Evolutionary conservation across 495 filamentous ascomycete species (phyloP).

Genomic region (Massariosphaeria phaeospora): DNA sequence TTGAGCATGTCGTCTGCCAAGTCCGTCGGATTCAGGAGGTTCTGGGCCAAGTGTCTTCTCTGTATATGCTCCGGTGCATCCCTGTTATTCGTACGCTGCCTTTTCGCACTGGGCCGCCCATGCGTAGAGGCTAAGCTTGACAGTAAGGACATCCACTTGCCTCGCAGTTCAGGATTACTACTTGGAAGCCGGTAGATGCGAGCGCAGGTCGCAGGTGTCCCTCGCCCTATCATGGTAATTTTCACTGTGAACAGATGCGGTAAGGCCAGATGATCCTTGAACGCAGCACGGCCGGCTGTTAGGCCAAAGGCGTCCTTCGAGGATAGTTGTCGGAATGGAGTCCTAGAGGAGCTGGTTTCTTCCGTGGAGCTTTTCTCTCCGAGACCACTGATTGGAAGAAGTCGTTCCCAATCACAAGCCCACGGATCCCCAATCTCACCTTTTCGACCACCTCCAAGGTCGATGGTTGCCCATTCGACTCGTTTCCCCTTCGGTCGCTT

Average conservation of each 20-base stretch:
- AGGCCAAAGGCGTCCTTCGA: neutral
- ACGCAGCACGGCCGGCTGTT: neutral
- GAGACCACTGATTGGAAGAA: conserved; percentile 41
- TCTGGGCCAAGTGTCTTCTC: conserved; percentile 39
- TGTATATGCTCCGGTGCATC: conserved; percentile 20
- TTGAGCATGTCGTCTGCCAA: conserved; percentile 26
- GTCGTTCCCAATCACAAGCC: conserved; percentile 79
- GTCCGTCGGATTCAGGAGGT: conserved; percentile 31
- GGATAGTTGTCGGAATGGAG: conserved; percentile 17
- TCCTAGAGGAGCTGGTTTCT: neutral
- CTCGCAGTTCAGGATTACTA: conserved; percentile 44
- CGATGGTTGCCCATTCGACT: conserved; percentile 68
- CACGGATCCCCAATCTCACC: conserved; percentile 82
- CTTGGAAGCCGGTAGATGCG: conserved; percentile 68
- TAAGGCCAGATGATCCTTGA: conserved; percentile 6
- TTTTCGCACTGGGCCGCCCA: neutral
- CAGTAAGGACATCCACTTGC: conserved; percentile 51
- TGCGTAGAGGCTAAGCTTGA: conserved; percentile 1
- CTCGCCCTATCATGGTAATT: conserved; percentile 55
- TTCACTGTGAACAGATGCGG: conserved; percentile 52
- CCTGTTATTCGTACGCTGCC: conserved; percentile 20
- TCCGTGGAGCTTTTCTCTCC: neutral
- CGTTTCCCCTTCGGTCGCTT: conserved; percentile 77
- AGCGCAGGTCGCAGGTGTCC: conserved; percentile 57
- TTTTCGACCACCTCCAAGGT: conserved; percentile 65